Conservation (phyloP, 768 basidiomycete species). For the Pulveroboletus sp. region DNA sequence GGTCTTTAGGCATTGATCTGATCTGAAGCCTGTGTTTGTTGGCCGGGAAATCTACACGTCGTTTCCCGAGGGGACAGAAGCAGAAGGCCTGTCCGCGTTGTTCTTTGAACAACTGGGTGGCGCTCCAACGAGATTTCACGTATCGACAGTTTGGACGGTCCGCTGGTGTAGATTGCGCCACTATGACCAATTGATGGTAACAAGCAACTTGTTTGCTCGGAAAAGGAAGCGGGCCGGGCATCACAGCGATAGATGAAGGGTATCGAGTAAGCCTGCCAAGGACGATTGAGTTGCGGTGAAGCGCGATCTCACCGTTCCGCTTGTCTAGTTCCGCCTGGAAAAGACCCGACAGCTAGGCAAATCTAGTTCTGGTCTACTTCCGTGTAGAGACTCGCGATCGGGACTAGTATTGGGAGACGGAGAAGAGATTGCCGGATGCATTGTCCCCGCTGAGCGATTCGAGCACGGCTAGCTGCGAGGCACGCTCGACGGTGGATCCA, state of each 20-base stretch:
- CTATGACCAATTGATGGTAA: no score
- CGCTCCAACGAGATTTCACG: no score
- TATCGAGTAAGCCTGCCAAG: not conserved
- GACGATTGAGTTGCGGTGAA: slow-evolving; percentile 10
- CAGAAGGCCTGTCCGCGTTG: no score
- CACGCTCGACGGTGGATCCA: no score
- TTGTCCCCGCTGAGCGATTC: not conserved
- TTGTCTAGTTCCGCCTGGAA: not conserved
- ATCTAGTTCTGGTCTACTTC: slow-evolving; percentile 1
- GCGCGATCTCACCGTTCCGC: slow-evolving; percentile 8
- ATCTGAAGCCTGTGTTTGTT: no score
- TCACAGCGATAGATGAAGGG: not conserved
- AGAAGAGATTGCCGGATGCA: not conserved
- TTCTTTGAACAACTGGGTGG: no score
- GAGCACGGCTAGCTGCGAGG: no score
- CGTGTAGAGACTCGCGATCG: slow-evolving; percentile 3
- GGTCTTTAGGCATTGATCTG: no score
- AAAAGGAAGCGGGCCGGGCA: slow-evolving; percentile 6
- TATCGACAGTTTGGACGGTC: no score
- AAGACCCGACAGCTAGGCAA: not conserved
- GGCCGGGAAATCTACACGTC: no score
- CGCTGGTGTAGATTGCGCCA: no score
- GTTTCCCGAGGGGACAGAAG: no score
- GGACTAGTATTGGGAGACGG: not conserved
- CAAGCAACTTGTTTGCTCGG: not conserved